phyloP scores from a whole-genome alignment of 1,139 yeast species.

The Schwanniomyces etchellsii region DNA sequence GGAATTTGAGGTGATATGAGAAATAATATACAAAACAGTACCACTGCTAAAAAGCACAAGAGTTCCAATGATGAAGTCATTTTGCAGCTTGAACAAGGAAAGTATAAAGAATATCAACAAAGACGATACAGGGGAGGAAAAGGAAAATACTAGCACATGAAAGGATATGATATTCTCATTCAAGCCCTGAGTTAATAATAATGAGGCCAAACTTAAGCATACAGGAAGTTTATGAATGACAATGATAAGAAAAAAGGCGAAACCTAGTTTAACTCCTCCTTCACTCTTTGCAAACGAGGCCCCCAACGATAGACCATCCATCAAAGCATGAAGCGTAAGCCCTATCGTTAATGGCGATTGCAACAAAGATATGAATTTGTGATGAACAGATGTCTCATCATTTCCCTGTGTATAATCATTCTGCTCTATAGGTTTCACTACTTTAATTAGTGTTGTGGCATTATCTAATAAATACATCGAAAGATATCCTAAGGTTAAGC shows the following conservation, averaged over 20 bases:
- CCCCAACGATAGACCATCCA: conserved; percentile 76
- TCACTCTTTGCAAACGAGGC: conserved; percentile 42
- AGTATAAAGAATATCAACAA: conserved; percentile 39
- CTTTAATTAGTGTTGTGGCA: neutral
- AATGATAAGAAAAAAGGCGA: conserved; percentile 54
- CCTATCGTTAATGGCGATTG: conserved; percentile 51
- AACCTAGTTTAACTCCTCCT: conserved; percentile 37
- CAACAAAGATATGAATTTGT: conserved; percentile 15
- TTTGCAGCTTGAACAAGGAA: conserved; percentile 19
- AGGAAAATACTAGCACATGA: conserved; percentile 43
- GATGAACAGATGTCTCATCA: conserved; percentile 4
- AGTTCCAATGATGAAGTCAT: conserved; percentile 43
- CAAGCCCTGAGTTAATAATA: conserved; percentile 39
- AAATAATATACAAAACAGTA: conserved; percentile 65
- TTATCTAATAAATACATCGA: conserved; percentile 45
- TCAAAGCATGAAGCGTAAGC: conserved; percentile 57
- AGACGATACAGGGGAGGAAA: conserved; percentile 51
- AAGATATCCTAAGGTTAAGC: conserved; percentile 44
- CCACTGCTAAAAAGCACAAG: conserved; percentile 64
- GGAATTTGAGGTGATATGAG: conserved; percentile 49
- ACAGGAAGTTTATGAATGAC: conserved; percentile 74
- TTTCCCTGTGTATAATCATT: neutral
- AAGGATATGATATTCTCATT: conserved; percentile 25
- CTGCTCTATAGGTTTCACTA: neutral
- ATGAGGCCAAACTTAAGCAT: conserved; percentile 60